phyloP scores from a whole-genome alignment of 179 eudicot genomes.

The Sideroxylon spinosum region DNA sequence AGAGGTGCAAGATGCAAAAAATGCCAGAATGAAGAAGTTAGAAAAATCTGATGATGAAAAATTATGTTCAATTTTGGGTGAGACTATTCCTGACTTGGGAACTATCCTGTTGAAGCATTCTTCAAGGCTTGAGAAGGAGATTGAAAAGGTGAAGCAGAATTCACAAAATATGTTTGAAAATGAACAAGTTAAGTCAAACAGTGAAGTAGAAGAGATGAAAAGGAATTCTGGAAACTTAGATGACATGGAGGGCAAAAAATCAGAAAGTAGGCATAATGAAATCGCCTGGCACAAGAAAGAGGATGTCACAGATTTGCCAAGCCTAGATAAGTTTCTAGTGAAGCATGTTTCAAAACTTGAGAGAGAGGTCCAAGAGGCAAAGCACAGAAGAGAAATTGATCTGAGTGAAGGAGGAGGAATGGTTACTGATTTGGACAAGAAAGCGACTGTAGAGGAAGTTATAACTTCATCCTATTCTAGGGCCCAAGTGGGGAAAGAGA shows the following conservation, averaged over 20 bases:
- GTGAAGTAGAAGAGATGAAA: constrained; percentile 30
- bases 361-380: constrained; percentile 77
- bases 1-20: constrained; percentile 76
- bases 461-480: constrained; percentile 1
- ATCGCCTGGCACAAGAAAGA: constrained; percentile 25
- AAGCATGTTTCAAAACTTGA: constrained; percentile 74
- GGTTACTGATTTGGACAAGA: constrained; percentile 7
- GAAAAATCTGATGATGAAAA: constrained; percentile 14
- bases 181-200: no score
- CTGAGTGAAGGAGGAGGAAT: constrained; percentile 10
- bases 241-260: constrained; percentile 24
- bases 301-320: constrained; percentile 49
- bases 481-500: constrained; percentile 48
- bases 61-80: neutral
- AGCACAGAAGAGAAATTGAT: constrained; percentile 28
- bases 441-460: constrained; percentile 8
- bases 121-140: constrained; percentile 43
- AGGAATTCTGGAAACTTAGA: constrained; percentile 25
- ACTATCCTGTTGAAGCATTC: constrained; percentile 45
- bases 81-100: constrained; percentile 33
- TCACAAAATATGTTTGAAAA: no score
- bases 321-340: constrained; percentile 65
- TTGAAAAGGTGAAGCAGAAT: constrained; percentile 43
- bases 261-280: constrained; percentile 18
- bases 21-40: constrained; percentile 35